Evolutionary conservation across 1,284 basidiomycete species (phyloP), one percentile per base, ranked within the genome.

Genomic region (Trichosporon sp.): DNA sequence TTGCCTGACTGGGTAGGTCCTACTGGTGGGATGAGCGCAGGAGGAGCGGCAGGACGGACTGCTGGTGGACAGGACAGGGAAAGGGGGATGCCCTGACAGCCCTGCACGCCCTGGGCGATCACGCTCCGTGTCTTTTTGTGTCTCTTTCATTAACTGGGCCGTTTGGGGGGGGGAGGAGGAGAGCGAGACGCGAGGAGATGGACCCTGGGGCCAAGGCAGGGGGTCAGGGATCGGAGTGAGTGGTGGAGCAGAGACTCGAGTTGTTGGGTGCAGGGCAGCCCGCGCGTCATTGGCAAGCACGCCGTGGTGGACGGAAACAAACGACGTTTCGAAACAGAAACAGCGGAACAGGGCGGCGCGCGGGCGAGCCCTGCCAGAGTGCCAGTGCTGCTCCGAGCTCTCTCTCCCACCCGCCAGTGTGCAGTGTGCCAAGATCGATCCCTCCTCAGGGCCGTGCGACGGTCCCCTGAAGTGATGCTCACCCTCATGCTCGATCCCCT

Each of bases 281-380:
- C 26, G 43, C 43, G 43, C 43, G 43, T 46, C 43, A 46, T 46
- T 46, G 43, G 43, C 40, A 12, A 16, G 14, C 35, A 37, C n/a
- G 14, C 8, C 4, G 16, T n/a, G 43, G 43, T n/a, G 43, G 14
- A 46, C 43, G 43, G 43, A 46, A 46, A 46, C 43, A 46, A 46
- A 46, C 43, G 51, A 54, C 59, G 59, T 63, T 63, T 63, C 59
- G 59, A 63, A 63, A 63, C 59, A 37, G 59, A 63, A 63, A 63
- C 59, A 63, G 59, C 51, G 31, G 32, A 37, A 35, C 32, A 37
- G 59, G 31, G 59, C 31, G 14, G 11, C 54, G n/a, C 5, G 21
- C 5, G n/a, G 48, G 4, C 26, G 26, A 26, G 26, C 26, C 26
- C 48, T 19, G 12, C 16, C 48, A 54, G 35, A 10, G 35, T 37